Evolutionary conservation across 1,139 yeast species (phyloP).

Genomic region (Saccharomycopsis hybrid): DNA sequence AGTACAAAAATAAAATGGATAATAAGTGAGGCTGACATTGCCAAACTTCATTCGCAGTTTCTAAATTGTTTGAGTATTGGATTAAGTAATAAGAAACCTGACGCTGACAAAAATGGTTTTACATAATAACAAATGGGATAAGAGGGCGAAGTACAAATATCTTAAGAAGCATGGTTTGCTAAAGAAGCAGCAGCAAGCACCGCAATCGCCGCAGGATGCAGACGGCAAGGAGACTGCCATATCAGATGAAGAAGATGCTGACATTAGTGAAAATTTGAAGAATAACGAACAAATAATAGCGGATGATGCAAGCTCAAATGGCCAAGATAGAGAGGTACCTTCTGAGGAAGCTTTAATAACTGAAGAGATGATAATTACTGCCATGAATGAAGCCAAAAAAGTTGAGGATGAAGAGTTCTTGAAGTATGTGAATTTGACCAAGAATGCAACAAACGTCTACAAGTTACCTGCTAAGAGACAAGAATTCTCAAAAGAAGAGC

Average conservation of each 20-base stretch:
- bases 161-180: conserved; percentile 27
- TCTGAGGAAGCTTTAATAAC: too few species aligned
- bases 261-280: neutral
- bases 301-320: neutral
- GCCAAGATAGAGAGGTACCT: too few species aligned
- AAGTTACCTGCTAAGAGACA: conserved; percentile 25
- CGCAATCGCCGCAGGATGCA: neutral
- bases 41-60: too few species aligned
- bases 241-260: neutral
- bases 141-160: conserved; percentile 28
- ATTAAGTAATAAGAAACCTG: too few species aligned
- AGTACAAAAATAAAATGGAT: too few species aligned
- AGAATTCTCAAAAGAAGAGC: conserved; percentile 34
- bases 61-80: too few species aligned
- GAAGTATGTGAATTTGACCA: conserved; percentile 17
- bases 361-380: too few species aligned
- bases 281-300: neutral
- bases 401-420: conserved; percentile 15
- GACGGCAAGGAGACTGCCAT: too few species aligned
- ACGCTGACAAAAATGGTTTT: conserved; percentile 26
- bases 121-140: conserved; percentile 32
- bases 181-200: conserved; percentile 7
- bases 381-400: too few species aligned
- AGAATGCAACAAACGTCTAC: conserved; percentile 26
- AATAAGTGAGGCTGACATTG: too few species aligned